phyloP scores from a whole-genome alignment of 352 stramenopile species.

The Globisporangium ultimum region DNA sequence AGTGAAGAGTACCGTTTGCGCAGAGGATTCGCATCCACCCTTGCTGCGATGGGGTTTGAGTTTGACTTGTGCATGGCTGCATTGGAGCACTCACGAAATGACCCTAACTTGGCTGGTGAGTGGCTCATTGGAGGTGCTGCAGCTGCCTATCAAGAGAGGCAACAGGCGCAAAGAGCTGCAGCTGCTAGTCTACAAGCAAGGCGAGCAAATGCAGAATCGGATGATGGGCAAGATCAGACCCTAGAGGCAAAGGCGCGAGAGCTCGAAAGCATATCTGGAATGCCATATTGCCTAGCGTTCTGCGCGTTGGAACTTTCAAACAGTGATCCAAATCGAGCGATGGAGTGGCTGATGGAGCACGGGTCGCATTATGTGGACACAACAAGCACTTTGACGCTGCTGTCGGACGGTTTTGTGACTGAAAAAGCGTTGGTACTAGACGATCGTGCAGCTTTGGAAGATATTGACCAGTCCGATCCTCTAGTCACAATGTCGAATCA shows the following conservation, averaged over 20 bases:
- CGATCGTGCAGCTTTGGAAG: conserved; percentile 70
- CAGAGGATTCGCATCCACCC: conserved; percentile 72
- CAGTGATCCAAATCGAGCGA: conserved; percentile 77
- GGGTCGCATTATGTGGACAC: conserved; percentile 57
- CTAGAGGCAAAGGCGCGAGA: conserved; percentile 67
- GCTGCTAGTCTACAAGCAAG: conserved; percentile 36
- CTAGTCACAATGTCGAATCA: conserved; percentile 38
- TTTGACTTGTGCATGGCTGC: conserved; percentile 86
- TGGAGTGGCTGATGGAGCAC: conserved; percentile 89
- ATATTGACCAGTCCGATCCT: conserved; percentile 67
- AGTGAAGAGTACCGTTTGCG: conserved; percentile 67
- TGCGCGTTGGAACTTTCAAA: conserved; percentile 76
- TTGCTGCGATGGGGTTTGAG: conserved; percentile 86
- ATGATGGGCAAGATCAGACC: conserved; percentile 17
- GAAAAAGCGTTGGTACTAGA: conserved; percentile 43
- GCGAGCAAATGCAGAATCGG: conserved; percentile 12
- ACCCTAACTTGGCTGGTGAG: conserved; percentile 81
- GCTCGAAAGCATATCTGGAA: conserved; percentile 71
- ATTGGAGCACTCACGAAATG: conserved; percentile 75
- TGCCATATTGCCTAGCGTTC: conserved; percentile 59
- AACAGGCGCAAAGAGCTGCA: conserved; percentile 52
- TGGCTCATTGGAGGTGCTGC: conserved; percentile 83
- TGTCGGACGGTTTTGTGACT: conserved; percentile 47
- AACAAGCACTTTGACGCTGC: conserved; percentile 36
- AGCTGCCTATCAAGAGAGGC: conserved; percentile 67